Conservation (phyloP, 371 early-diverging fungal genomes). For the Mucor piriformis region DNA sequence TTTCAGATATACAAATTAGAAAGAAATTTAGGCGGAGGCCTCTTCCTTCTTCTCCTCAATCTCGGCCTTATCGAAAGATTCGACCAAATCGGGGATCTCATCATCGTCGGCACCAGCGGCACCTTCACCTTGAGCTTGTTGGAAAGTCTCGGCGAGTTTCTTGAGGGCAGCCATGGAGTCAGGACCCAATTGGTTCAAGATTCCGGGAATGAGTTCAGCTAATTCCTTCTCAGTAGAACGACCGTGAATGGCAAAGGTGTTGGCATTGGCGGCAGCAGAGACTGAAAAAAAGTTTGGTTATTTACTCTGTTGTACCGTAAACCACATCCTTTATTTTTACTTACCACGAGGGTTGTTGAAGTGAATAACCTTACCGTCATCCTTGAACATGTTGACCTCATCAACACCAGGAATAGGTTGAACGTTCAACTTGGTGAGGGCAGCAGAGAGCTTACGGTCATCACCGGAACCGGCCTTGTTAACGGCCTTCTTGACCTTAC, state of each 20-base stretch:
- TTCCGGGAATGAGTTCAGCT: conserved; percentile 90
- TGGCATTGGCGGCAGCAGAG: conserved; percentile 83
- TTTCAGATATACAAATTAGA: conserved; percentile 1
- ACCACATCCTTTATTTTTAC: too few relatives aligned
- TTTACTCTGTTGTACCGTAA: too few relatives aligned
- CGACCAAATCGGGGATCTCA: conserved; percentile 80
- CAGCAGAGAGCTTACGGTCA: conserved; percentile 90
- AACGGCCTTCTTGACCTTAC: conserved; percentile 61
- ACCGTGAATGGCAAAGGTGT: conserved; percentile 94
- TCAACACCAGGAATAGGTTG: conserved; percentile 88
- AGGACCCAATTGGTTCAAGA: conserved; percentile 95
- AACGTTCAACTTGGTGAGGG: conserved; percentile 89
- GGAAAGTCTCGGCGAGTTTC: conserved; percentile 86
- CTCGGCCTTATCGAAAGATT: conserved; percentile 60
- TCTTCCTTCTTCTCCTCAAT: conserved; percentile 48
- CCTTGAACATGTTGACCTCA: conserved; percentile 98
- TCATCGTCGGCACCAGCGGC: conserved; percentile 61
- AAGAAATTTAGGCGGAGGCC: conserved; percentile 21
- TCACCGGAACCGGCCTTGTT: conserved; percentile 74
- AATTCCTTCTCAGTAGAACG: conserved; percentile 87
- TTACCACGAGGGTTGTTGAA: conserved; percentile 89
- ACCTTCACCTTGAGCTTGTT: conserved; percentile 61
- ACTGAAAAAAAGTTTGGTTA: conserved; percentile 49
- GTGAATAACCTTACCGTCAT: conserved; percentile 93
- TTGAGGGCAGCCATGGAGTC: conserved; percentile 90